phyloP scores from a whole-genome alignment of 345 rosid species.

The Dipteronia sinensis region DNA sequence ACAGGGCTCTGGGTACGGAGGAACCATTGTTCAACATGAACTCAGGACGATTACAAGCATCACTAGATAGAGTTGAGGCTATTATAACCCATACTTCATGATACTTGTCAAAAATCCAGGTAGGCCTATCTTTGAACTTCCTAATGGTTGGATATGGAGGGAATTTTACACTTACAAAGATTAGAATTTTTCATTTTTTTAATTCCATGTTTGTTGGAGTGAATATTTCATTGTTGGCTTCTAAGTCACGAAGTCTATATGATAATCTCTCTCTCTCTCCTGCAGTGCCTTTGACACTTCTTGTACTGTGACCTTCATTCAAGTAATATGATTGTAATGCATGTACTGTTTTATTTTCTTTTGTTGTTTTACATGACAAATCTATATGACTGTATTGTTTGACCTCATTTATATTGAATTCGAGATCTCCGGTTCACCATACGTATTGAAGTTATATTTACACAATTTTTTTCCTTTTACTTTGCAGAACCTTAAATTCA shows the following conservation, averaged over 20 bases:
- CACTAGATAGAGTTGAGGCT: constrained; percentile 83
- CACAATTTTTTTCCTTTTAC: background rate
- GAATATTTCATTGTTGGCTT: too few relatives aligned
- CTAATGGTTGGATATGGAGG: background rate
- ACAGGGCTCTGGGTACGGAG: constrained; percentile 76
- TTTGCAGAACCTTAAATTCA: background rate
- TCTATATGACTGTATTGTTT: background rate
- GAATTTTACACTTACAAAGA: background rate
- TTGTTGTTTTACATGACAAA: background rate
- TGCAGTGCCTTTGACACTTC: background rate
- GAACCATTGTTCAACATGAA: constrained; percentile 85
- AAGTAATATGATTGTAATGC: background rate
- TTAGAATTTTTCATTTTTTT: too few relatives aligned
- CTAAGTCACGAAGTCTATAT: too few relatives aligned
- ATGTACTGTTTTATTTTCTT: background rate
- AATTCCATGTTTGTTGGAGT: too few relatives aligned
- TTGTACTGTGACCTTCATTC: background rate
- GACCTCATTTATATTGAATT: background rate
- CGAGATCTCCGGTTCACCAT: background rate
- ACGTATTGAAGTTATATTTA: background rate
- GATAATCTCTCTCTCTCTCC: background rate
- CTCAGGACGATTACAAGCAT: constrained; percentile 80
- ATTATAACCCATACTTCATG: constrained; percentile 53
- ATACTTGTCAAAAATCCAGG: constrained; percentile 12
- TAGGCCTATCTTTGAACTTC: constrained; percentile 5